Conservation (phyloP, 768 basidiomycete species). For the Suillus clintonianus region DNA sequence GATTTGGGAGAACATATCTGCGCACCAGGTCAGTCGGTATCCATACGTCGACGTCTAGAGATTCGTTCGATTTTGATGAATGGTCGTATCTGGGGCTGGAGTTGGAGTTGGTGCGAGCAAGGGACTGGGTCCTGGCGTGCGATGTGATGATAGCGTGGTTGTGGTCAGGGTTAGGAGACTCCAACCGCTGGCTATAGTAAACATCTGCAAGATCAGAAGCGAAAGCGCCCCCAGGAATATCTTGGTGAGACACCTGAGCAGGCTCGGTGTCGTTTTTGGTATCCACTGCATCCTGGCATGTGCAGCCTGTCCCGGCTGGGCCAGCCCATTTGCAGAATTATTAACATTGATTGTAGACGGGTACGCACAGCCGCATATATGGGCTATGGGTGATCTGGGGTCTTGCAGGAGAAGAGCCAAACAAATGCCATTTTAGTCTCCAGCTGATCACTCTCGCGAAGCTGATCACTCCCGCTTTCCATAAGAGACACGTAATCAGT, state of each 20-base stretch:
- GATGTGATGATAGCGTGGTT: not conserved
- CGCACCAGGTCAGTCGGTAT: not conserved
- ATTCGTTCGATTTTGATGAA: not conserved
- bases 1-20: slow-evolving; percentile 78
- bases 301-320: not conserved
- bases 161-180: not conserved
- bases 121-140: not conserved
- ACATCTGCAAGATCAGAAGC: not conserved
- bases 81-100: not conserved
- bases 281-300: not conserved
- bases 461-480: too few species aligned
- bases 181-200: not conserved
- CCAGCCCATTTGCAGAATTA: too few species aligned
- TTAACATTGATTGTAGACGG: too few species aligned
- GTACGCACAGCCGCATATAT: too few species aligned
- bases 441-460: too few species aligned
- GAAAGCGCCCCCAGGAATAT: not conserved
- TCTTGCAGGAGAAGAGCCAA: too few species aligned
- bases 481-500: too few species aligned
- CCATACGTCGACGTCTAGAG: not conserved
- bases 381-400: too few species aligned
- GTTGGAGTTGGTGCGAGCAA: not conserved
- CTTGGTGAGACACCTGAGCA: not conserved
- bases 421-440: too few species aligned
- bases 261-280: not conserved